Evolutionary conservation across 2,329 filamentous ascomycete species (phyloP).

Genomic region (Westerdykella aurantiaca): DNA sequence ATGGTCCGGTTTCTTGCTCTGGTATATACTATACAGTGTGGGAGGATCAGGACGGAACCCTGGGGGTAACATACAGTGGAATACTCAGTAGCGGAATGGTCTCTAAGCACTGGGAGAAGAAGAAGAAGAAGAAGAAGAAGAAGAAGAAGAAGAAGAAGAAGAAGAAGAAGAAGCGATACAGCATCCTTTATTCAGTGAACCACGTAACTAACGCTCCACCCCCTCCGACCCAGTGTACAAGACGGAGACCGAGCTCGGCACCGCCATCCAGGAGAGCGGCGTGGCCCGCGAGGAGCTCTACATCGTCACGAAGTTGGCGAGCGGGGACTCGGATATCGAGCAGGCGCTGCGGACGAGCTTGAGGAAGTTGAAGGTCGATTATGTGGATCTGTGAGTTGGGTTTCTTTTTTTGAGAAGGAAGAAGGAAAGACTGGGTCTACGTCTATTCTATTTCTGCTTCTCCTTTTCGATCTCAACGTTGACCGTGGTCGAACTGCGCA

Average conservation of each 20-base stretch:
- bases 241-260: slow-evolving; percentile 47
- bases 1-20: no score
- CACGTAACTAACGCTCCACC: neutral
- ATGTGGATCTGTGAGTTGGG: slow-evolving; percentile 56
- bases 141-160: no score
- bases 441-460: neutral
- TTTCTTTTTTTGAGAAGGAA: neutral
- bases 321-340: slow-evolving; percentile 48
- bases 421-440: neutral
- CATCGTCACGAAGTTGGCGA: slow-evolving; percentile 53
- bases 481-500: neutral
- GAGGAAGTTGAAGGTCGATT: slow-evolving; percentile 55
- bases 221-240: slow-evolving; percentile 41
- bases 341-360: slow-evolving; percentile 51
- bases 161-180: no score
- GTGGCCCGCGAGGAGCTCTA: slow-evolving; percentile 45
- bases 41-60: no score
- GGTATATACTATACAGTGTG: no score
- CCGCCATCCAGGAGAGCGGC: slow-evolving; percentile 42
- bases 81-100: no score
- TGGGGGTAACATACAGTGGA: no score
- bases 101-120: no score
- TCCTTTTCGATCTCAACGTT: neutral
- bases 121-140: no score
- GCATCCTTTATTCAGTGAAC: no score